These are phyloP conservation scores for Aspergillus sergii DNA, from an alignment of 2,329 filamentous ascomycete species.

Conservation along the genomic window DNA sequence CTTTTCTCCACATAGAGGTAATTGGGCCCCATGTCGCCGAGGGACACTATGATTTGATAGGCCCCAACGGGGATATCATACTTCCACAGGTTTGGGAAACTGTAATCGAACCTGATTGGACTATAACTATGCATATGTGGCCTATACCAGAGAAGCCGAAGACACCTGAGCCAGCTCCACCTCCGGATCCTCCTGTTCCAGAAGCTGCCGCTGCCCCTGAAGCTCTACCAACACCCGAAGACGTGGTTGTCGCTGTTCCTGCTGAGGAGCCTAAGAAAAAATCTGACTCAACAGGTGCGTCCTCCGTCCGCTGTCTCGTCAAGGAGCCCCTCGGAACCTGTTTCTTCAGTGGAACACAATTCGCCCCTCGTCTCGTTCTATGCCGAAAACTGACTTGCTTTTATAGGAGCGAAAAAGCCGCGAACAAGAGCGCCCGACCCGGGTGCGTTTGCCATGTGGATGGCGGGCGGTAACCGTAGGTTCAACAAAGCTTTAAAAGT, in stretches of 20 bases:
- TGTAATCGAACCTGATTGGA: conserved; percentile 76
- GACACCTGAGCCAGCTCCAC: conserved; percentile 39
- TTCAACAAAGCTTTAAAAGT: conserved; percentile 46
- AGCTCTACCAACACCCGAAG: conserved; percentile 20
- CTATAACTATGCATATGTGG: conserved; percentile 70
- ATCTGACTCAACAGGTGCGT: conserved; percentile 36
- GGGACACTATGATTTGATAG: conserved; percentile 78
- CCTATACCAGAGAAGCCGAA: conserved; percentile 58
- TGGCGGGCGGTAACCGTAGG: conserved; percentile 42
- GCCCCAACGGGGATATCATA: conserved; percentile 79
- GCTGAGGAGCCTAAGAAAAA: conserved; percentile 37
- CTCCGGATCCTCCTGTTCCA: conserved; percentile 28
- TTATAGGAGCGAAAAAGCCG: conserved; percentile 36
- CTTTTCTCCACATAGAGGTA: conserved; percentile 76
- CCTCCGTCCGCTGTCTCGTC: not conserved
- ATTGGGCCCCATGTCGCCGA: conserved; percentile 75
- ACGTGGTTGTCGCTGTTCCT: conserved; percentile 15
- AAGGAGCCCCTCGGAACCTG: not conserved
- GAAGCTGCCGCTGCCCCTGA: conserved; percentile 23
- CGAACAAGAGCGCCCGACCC: conserved; percentile 30
- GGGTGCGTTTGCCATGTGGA: conserved; percentile 47
- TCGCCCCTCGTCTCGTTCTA: too few relatives aligned
- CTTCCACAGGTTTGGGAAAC: conserved; percentile 81
- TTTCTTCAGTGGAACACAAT: too few relatives aligned
- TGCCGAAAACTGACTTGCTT: not conserved